phyloP scores from a whole-genome alignment of 805 yeast species.

The Candida boleticola region DNA sequence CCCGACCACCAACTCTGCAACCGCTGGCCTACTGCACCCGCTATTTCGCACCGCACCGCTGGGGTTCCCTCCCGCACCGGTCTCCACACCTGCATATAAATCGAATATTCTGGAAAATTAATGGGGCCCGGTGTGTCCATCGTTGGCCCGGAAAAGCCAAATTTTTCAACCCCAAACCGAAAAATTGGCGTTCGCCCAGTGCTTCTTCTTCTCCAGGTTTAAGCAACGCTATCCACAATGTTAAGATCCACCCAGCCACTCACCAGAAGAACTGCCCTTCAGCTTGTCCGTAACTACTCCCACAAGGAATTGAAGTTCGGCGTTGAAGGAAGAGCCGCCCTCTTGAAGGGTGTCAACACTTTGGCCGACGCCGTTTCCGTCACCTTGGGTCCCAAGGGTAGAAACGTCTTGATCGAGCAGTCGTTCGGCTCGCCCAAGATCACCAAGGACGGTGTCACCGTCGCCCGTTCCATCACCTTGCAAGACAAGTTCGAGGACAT shows the following conservation, averaged over 20 bases:
- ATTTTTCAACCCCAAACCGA: no score
- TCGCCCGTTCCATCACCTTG: slow-evolving; percentile 80
- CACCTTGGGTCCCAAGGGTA: slow-evolving; percentile 96
- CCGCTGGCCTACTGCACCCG: no score
- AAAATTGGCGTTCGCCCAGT: no score
- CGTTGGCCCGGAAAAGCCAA: no score
- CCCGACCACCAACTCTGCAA: no score
- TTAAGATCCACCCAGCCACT: slow-evolving; percentile 48
- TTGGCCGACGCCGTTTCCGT: slow-evolving; percentile 96
- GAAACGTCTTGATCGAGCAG: slow-evolving; percentile 95
- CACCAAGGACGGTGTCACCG: slow-evolving; percentile 99
- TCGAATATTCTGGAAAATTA: no score
- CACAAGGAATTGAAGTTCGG: slow-evolving; percentile 97
- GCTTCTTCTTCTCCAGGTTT: not conserved
- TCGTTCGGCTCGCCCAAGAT: slow-evolving; percentile 95
- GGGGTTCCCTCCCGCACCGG: no score
- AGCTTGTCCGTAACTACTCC: slow-evolving; percentile 49
- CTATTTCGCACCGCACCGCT: no score
- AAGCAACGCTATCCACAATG: slow-evolving; percentile 24
- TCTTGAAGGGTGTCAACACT: slow-evolving; percentile 89
- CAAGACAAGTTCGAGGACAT: slow-evolving; percentile 92
- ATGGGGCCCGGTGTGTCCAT: no score
- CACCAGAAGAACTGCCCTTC: slow-evolving; percentile 35
- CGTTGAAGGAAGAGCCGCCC: slow-evolving; percentile 94
- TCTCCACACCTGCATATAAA: no score